Percentiles rank a stretch among this genome's conserved stretches.
Conservation (phyloP, 805 yeast species). For the Lachancea meyersii region DNA sequence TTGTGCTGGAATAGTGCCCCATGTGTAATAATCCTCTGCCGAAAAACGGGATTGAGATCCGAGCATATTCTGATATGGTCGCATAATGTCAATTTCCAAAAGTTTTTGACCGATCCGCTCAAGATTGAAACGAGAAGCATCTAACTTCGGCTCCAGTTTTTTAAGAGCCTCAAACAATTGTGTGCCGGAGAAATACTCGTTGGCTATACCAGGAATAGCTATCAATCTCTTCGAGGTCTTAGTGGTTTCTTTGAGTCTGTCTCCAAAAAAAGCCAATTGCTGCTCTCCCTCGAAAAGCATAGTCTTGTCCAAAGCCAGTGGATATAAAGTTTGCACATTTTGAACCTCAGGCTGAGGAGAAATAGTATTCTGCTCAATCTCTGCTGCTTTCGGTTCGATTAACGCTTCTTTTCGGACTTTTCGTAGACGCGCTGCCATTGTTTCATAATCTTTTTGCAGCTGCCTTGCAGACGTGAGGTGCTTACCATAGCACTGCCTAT, state of each 20-base stretch:
- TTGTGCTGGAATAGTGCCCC: not conserved
- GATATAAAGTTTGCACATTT: slow-evolving; percentile 3
- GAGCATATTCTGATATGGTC: slow-evolving; percentile 22
- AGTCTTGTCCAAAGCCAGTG: slow-evolving; percentile 15
- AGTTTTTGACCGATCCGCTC: slow-evolving; percentile 33
- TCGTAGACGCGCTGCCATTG: slow-evolving; percentile 4
- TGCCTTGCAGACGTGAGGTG: slow-evolving; percentile 4
- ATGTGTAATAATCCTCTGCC: slow-evolving; percentile 24
- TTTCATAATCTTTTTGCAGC: not conserved
- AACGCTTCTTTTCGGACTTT: not conserved
- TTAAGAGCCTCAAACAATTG: slow-evolving; percentile 23
- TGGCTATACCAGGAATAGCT: slow-evolving; percentile 21
- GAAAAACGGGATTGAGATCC: slow-evolving; percentile 14
- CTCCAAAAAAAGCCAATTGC: slow-evolving; percentile 17
- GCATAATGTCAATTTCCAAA: slow-evolving; percentile 21
- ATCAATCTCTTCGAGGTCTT: slow-evolving; percentile 29
- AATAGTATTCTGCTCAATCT: not conserved
- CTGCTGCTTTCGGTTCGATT: not conserved
- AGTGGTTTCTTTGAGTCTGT: slow-evolving; percentile 21
- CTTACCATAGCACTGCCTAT: slow-evolving; percentile 10
- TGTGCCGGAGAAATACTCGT: slow-evolving; percentile 26
- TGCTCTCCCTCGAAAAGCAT: slow-evolving; percentile 11
- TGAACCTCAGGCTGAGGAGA: not conserved
- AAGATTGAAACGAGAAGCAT: slow-evolving; percentile 26
- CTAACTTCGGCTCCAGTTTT: slow-evolving; percentile 18